phyloP scores from a whole-genome alignment of 2,329 filamentous ascomycete genomes.

The Calonectria naviculata region DNA sequence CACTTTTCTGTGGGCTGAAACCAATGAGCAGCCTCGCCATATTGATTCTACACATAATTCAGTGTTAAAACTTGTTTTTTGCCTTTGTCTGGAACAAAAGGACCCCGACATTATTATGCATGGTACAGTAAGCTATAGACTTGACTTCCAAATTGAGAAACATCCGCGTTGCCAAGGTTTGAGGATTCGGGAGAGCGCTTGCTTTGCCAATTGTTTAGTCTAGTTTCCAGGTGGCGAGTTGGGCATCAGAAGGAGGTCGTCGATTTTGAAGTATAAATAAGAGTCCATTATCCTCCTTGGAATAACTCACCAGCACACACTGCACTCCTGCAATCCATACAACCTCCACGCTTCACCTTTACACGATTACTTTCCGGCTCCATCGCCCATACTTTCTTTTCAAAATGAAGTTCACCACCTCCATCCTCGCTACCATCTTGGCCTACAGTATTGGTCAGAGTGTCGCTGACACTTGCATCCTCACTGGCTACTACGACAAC shows the following conservation, averaged over 20 bases:
- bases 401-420: not conserved
- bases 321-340: not conserved
- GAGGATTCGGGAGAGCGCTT: too few relatives aligned
- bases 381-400: not conserved
- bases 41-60: too few relatives aligned
- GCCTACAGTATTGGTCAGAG: not conserved
- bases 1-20: too few relatives aligned
- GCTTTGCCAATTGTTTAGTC: not conserved
- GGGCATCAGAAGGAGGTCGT: not conserved
- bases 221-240: not conserved
- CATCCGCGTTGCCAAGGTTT: too few relatives aligned
- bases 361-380: too few relatives aligned
- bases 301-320: not conserved
- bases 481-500: not conserved
- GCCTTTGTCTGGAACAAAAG: too few relatives aligned
- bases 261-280: not conserved
- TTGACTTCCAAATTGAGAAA: too few relatives aligned
- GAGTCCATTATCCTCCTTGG: not conserved
- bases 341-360: not conserved
- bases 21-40: too few relatives aligned
- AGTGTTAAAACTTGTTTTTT: too few relatives aligned
- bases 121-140: too few relatives aligned
- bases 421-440: not conserved
- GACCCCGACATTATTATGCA: too few relatives aligned
- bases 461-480: not conserved